Evolutionary conservation across 176 grass and related monocot genomes (phyloP), one percentile per base, ranked within the genome.

Genomic region (Carex kokanica): DNA sequence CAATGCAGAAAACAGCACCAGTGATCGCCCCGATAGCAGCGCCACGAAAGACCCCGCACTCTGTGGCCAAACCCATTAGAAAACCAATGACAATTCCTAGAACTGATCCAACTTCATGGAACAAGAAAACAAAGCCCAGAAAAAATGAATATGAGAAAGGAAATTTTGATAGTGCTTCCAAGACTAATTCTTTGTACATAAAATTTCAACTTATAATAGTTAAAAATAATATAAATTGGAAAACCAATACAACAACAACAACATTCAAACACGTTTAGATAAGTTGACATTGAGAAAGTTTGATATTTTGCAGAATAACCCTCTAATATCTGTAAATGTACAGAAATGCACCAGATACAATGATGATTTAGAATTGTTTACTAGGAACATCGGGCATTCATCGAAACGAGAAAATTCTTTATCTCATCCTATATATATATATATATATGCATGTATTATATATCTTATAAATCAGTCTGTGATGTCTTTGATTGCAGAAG

Each of bases 1-100:
- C 95, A 4, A 94, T 98, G 17, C 82, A 95, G 89, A 98, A 98
- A 58, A 98, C 92, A 0, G 90, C 92, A 0, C 95, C 95, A 0
- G 92, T 93, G 51, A 98, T 87, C 12, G 92, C 95, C 64, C 95
- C 95, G 0, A 98, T 90, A 5, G 92, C 95, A 7, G 92, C 92
- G 0, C 95, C 95, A 2, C 92, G 84, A 2, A 98, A 3, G 66
- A 98, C 64, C 78, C 95, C 92, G 14, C 95, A 91, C 24, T 98
- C 95, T 0, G 92, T 90, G 36, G 92, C 90, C 61, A 98, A 88
- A 49, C 95, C 95, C 70, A 91, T 93, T 25, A 94, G 86, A 14
- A 90, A 89, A 27, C 95, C 95, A 8, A 92, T 90, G 63, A 98
- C 86, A 66, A 91, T 80, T 62, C 95, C 95, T 49, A 95, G 81